phyloP scores from a whole-genome alignment of 441 rosid genomes.

The California macrophylla region DNA sequence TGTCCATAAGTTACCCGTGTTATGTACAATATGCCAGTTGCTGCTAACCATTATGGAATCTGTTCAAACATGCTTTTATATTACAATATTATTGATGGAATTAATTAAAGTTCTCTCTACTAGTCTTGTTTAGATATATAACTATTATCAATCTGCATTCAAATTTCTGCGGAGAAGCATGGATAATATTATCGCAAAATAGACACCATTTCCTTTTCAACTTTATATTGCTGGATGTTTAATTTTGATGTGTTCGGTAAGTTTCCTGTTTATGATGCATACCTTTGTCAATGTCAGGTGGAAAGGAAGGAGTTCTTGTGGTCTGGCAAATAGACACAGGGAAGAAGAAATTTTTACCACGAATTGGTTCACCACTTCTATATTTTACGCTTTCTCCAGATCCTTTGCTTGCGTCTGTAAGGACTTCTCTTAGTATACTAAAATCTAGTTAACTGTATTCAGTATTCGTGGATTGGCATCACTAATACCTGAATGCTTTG shows the following conservation, averaged over 20 bases:
- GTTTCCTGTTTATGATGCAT: not conserved
- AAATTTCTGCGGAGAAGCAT: not conserved
- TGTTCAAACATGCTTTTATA: not conserved
- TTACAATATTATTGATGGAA: not conserved
- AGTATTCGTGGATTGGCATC: slow-evolving; percentile 10
- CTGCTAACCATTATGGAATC: not conserved
- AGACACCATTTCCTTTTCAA: not conserved
- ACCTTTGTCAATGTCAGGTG: slow-evolving; percentile 41
- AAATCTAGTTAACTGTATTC: slow-evolving; percentile 1
- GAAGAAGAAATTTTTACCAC: slow-evolving; percentile 87
- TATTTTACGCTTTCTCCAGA: slow-evolving; percentile 63
- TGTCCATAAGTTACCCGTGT: not conserved
- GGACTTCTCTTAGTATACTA: slow-evolving; percentile 20
- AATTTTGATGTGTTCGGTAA: not conserved
- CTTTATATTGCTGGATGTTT: not conserved
- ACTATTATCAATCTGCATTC: not conserved
- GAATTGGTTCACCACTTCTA: slow-evolving; percentile 83
- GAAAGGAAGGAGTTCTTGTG: slow-evolving; percentile 96
- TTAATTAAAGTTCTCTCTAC: not conserved
- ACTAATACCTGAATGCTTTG: slow-evolving; percentile 4
- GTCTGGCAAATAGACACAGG: slow-evolving; percentile 97
- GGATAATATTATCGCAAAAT: not conserved
- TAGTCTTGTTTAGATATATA: not conserved
- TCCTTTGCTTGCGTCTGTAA: slow-evolving; percentile 80
- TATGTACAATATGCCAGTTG: not conserved